phyloP scores from a whole-genome alignment of 768 basidiomycete genomes.

The Phylloporus arenicola region DNA sequence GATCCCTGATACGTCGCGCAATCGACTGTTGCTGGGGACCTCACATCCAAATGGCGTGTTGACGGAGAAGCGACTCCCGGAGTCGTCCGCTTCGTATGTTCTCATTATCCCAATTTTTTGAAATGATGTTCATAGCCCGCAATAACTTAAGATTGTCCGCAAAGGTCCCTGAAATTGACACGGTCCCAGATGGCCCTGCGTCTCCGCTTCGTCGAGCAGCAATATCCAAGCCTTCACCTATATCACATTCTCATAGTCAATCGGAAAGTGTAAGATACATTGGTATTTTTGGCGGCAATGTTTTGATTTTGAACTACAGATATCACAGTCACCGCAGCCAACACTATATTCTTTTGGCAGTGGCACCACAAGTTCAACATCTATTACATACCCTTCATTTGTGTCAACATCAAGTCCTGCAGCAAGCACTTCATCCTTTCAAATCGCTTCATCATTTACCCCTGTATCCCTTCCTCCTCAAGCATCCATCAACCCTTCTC shows the following conservation, averaged over 20 bases:
- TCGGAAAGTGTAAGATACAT: conserved; percentile 43
- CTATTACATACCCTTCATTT: conserved; percentile 54
- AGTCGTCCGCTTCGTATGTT: conserved; percentile 21
- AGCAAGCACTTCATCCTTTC: conserved; percentile 36
- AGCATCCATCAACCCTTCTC: conserved; percentile 77
- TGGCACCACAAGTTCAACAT: conserved; percentile 30
- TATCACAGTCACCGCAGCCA: conserved; percentile 32
- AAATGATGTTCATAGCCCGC: conserved; percentile 9
- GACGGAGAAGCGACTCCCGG: conserved; percentile 15
- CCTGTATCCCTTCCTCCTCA: conserved; percentile 66
- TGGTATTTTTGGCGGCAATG: conserved; percentile 6
- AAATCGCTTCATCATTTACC: conserved; percentile 36
- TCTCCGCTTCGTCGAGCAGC: conserved; percentile 36
- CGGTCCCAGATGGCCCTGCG: conserved; percentile 10
- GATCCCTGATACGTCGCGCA: conserved; percentile 10
- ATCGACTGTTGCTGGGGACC: conserved; percentile 7
- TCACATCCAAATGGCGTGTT: conserved; percentile 15
- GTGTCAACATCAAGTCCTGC: conserved; percentile 35
- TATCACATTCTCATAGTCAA: conserved; percentile 44
- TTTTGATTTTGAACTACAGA: conserved; percentile 22
- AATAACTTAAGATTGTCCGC: conserved; percentile 12
- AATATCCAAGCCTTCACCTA: conserved; percentile 38
- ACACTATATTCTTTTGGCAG: conserved; percentile 36
- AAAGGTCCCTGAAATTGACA: conserved; percentile 12
- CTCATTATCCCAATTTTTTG: neutral